Base-by-base conservation (phyloP, 441 rosid genomes). In the Erodium texanum region DNA sequence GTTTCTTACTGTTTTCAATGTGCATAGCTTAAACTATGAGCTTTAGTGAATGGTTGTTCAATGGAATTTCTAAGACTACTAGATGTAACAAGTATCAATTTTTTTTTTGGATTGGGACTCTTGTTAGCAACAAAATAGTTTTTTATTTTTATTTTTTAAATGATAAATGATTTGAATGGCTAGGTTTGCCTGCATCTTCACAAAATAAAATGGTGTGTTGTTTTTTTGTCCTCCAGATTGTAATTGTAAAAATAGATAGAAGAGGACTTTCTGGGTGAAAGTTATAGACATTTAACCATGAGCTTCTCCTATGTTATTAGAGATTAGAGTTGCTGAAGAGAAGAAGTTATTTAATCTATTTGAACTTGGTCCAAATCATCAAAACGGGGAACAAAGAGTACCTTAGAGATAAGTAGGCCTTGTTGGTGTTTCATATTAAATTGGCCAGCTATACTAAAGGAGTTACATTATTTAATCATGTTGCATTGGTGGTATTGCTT, bases 381-480 rank as follows among this genome's bases (percentile, higher is more conserved):
- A 10, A 52, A 52, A n/a, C 20, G 9, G 62, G 62, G 5, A 12
- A 18, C 62, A 20, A 18, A 19, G 24, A 56, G 19, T 2, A 56
- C 23, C 62, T 7, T 10, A 6, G 12, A 18, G 10, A 15, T 56
- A 56, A 6, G 7, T 56, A 7, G 2, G 22, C 59, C 59, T 52
- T 18, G 50, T 14, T 12, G 3, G n/a, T 3, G 50, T 43, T 43
- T 10, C n/a, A 43, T 43, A 43, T 43, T 11, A 2, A 43, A 43
- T 43, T 14, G n/a, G 50, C 50, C 50, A 43, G 11, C n/a, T 41
- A 43, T 10, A 11, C 50, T 43, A 43, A 12, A 8, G 15, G 16
- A 43, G 50, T 43, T 43, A 43, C 50, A 43, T 43, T 43, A 43
- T 43, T 52, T 52, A 52, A 52, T 52, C 20, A 52, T 52, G 59